A percentile compares a stretch with the other conserved stretches of the same genome.
phyloP scores from a whole-genome alignment of 371 early-diverging fungal species.

The Batkoa obscura region DNA sequence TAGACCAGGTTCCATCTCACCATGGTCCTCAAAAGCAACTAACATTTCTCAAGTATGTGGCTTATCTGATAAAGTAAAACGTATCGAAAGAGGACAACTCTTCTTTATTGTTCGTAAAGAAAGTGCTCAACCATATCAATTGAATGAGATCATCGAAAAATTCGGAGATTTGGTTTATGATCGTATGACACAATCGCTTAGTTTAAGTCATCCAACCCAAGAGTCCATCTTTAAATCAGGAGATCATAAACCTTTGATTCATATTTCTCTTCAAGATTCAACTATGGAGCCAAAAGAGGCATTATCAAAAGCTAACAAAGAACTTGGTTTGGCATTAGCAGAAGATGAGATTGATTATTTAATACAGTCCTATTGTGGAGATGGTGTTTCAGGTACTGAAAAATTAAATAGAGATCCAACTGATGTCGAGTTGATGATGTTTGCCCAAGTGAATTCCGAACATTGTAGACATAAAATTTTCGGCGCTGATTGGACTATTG shows the following conservation, averaged over 20 bases:
- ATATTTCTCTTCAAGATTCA: conserved; percentile 30
- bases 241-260: conserved; percentile 50
- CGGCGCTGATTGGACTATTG: conserved; percentile 87
- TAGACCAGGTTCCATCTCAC: conserved; percentile 85
- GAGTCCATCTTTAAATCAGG: conserved; percentile 58
- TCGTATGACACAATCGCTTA: conserved; percentile 78
- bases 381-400: conserved; percentile 16
- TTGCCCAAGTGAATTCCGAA: conserved; percentile 97
- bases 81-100: conserved; percentile 76
- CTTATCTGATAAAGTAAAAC: conserved; percentile 35
- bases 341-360: conserved; percentile 89
- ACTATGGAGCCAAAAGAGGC: conserved; percentile 31
- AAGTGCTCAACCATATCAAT: conserved; percentile 11
- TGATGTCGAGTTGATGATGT: conserved; percentile 96
- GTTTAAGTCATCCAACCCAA: conserved; percentile 32
- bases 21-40: conserved; percentile 98
- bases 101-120: conserved; percentile 21
- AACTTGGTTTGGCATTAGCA: conserved; percentile 81
- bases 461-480: conserved; percentile 98
- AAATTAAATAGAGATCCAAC: conserved; percentile 66
- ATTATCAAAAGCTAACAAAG: conserved; percentile 56
- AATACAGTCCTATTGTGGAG: conserved; percentile 60
- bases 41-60: conserved; percentile 84
- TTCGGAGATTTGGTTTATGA: conserved; percentile 48
- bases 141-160: conserved; percentile 12